Conservation (phyloP, 371 early-diverging fungal species). For the Mortierella sp. region DNA sequence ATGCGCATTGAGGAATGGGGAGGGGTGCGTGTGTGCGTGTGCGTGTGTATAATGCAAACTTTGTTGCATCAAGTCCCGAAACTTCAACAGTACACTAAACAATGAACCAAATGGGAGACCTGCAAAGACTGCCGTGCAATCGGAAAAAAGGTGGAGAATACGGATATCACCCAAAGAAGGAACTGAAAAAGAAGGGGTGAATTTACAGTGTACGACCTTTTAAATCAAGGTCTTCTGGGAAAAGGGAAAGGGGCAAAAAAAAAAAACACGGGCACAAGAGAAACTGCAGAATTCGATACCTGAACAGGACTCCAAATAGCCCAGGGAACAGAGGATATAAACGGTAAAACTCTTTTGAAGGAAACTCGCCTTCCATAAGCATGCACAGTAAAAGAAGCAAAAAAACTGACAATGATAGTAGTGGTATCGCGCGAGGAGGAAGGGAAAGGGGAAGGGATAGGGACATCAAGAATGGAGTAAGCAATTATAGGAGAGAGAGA, state of each 20-base stretch:
- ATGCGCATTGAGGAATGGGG: too few species aligned
- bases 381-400: not conserved
- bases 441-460: conserved; percentile 3
- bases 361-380: not conserved
- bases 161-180: not conserved
- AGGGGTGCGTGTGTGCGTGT: too few species aligned
- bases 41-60: too few species aligned
- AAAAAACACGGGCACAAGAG: not conserved
- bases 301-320: too few species aligned
- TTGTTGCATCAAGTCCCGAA: too few species aligned
- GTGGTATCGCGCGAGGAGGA: conserved; percentile 7
- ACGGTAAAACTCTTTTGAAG: too few species aligned
- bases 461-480: conserved; percentile 7
- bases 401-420: not conserved
- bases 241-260: conserved; percentile 1
- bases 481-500: not conserved
- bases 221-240: conserved; percentile 1
- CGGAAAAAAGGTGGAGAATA: not conserved
- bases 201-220: not conserved
- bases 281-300: not conserved
- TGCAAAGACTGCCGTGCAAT: not conserved
- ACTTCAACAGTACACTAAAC: too few species aligned
- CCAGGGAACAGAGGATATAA: not conserved
- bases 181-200: conserved; percentile 3
- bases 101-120: not conserved